phyloP scores from a whole-genome alignment of 1,284 basidiomycete species.

The Grifola frondosa region DNA sequence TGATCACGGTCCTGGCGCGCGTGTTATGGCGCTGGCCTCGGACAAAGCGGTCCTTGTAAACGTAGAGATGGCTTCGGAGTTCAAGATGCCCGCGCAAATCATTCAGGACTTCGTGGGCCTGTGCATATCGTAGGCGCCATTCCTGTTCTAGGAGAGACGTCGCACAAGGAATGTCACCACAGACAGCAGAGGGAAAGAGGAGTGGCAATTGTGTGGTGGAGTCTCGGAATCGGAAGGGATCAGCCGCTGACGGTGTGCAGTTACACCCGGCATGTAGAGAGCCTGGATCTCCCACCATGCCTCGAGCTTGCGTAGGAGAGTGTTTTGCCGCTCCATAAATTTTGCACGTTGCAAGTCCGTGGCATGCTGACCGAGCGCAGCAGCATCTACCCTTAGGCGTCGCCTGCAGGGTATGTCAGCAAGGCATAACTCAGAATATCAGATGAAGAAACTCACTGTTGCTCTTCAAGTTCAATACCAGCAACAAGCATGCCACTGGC shows the following conservation, averaged over 20 bases:
- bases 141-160: slow-evolving; percentile 1
- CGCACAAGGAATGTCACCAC: too few species aligned
- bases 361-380: neutral
- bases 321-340: slow-evolving; percentile 1
- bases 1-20: slow-evolving; percentile 2
- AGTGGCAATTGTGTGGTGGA: neutral
- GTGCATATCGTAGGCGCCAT: slow-evolving; percentile 5
- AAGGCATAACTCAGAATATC: neutral
- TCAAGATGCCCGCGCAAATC: slow-evolving; percentile 9
- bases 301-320: slow-evolving; percentile 1
- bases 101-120: slow-evolving; percentile 8
- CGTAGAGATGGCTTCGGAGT: slow-evolving; percentile 4
- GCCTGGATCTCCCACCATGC: slow-evolving; percentile 6
- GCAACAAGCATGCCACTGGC: slow-evolving; percentile 7
- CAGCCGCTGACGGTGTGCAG: neutral
- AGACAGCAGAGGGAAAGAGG: neutral
- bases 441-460: slow-evolving; percentile 11
- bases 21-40: slow-evolving; percentile 8
- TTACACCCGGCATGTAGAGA: slow-evolving; percentile 6
- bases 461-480: slow-evolving; percentile 16
- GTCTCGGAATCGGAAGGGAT: too few species aligned
- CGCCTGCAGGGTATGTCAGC: neutral
- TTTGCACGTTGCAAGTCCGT: slow-evolving; percentile 5
- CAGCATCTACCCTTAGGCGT: neutral
- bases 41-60: slow-evolving; percentile 8